Conservation (phyloP, 371 early-diverging fungal species). For the Mortierella sp. region DNA sequence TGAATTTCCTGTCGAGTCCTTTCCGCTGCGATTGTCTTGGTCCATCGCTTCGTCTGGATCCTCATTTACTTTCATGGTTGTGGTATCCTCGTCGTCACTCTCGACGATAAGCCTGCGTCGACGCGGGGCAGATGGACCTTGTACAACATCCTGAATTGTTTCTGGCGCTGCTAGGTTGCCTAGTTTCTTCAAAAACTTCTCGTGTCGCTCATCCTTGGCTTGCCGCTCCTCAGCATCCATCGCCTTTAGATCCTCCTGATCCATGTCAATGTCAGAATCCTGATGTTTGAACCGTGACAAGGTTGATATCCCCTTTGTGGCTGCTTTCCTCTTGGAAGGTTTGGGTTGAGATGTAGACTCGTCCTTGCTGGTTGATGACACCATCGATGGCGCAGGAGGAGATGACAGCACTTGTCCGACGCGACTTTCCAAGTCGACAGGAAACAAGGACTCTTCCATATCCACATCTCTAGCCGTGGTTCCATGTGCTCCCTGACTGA, state of each 20-base stretch:
- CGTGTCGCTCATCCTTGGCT: slow-evolving; percentile 14
- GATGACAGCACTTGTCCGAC: not conserved
- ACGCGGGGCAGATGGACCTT: not conserved
- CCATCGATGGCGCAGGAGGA: not conserved
- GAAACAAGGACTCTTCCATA: slow-evolving; percentile 26
- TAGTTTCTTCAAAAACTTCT: slow-evolving; percentile 29
- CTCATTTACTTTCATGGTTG: not conserved
- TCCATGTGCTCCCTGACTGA: not conserved
- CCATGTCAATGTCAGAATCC: not conserved
- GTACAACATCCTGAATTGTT: not conserved
- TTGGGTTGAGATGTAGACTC: not conserved
- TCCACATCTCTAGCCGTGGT: not conserved
- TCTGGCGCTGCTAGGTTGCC: slow-evolving; percentile 11
- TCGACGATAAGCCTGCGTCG: slow-evolving; percentile 30
- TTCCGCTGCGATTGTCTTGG: not conserved
- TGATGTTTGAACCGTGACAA: slow-evolving; percentile 21
- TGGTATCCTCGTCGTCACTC: slow-evolving; percentile 16
- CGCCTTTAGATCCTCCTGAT: not conserved
- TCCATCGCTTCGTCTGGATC: not conserved
- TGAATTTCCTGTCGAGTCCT: not conserved
- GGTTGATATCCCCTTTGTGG: not conserved
- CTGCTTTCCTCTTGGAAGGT: not conserved
- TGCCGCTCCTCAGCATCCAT: slow-evolving; percentile 4
- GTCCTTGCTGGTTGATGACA: not conserved
- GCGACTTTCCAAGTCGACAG: slow-evolving; percentile 10